Conservation (phyloP, 129 eudicot species). For the Flaveria ramosissima region DNA sequence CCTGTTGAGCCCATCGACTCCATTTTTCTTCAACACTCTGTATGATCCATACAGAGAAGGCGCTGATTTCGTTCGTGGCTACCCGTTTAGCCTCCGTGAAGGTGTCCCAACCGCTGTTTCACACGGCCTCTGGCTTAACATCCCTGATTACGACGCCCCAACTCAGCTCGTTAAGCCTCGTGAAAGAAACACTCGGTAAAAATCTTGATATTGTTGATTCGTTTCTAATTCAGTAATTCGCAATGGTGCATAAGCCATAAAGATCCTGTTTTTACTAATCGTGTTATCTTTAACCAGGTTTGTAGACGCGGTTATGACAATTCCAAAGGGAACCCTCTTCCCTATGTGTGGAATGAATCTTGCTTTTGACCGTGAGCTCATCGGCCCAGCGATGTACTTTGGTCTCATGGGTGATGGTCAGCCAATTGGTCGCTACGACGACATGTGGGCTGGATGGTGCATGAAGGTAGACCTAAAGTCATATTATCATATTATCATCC, state of each 20-base stretch:
- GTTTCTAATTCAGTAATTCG: neutral
- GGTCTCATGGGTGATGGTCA: constrained; percentile 86
- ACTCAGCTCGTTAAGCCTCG: constrained; percentile 67
- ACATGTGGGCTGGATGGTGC: constrained; percentile 93
- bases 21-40: constrained; percentile 73
- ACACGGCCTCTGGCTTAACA: constrained; percentile 66
- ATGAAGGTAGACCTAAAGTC: constrained; percentile 48
- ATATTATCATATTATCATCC: neutral
- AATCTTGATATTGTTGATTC: neutral
- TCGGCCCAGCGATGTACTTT: constrained; percentile 86
- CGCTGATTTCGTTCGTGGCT: constrained; percentile 75
- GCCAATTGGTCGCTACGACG: constrained; percentile 68
- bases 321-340: constrained; percentile 76
- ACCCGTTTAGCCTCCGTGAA: constrained; percentile 79
- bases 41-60: constrained; percentile 76
- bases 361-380: constrained; percentile 67
- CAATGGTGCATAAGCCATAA: neutral
- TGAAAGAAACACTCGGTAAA: constrained; percentile 56
- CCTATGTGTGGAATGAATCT: constrained; percentile 87
- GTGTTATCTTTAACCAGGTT: constrained; percentile 35
- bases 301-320: constrained; percentile 73
- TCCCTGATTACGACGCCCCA: constrained; percentile 65
- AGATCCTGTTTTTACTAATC: constrained; percentile 8
- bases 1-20: constrained; percentile 64
- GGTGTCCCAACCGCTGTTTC: constrained; percentile 71